These are phyloP conservation scores for Hypericum androsaemum DNA, from an alignment of 345 rosid species.

Conservation along the genomic window DNA sequence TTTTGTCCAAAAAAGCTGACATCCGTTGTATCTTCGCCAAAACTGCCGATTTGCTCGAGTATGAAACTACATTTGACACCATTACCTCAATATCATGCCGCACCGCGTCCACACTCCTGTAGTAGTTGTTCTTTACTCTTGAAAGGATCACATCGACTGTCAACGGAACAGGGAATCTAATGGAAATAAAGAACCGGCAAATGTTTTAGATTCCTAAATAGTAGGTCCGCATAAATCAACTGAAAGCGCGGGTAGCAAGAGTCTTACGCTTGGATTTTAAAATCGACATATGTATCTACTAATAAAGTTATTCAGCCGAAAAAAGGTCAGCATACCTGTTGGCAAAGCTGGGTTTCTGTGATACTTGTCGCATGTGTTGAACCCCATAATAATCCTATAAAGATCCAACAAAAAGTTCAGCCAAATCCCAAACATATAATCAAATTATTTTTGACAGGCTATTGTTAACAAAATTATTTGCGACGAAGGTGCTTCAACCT, in stretches of 20 bases:
- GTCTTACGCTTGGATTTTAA: too few species aligned
- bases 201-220: too few species aligned
- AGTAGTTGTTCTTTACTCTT: slow-evolving; percentile 78
- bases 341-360: slow-evolving; percentile 54
- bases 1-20: slow-evolving; percentile 44
- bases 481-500: not conserved
- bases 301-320: too few species aligned
- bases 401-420: slow-evolving; percentile 10
- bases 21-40: slow-evolving; percentile 43
- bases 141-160: slow-evolving; percentile 55
- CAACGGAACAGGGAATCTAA: slow-evolving; percentile 88
- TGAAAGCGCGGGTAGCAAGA: too few species aligned
- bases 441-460: not conserved
- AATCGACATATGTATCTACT: too few species aligned
- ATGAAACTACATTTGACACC: slow-evolving; percentile 60
- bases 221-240: too few species aligned
- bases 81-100: slow-evolving; percentile 63
- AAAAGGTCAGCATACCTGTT: slow-evolving; percentile 49
- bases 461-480: not conserved
- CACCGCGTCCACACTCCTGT: slow-evolving; percentile 65
- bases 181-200: not conserved
- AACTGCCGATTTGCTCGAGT: slow-evolving; percentile 48
- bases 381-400: slow-evolving; percentile 77
- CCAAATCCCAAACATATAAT: not conserved
- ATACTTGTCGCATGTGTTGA: slow-evolving; percentile 64